phyloP scores from a whole-genome alignment of 2,329 filamentous ascomycete genomes.

The Aureobasidium sp. region DNA sequence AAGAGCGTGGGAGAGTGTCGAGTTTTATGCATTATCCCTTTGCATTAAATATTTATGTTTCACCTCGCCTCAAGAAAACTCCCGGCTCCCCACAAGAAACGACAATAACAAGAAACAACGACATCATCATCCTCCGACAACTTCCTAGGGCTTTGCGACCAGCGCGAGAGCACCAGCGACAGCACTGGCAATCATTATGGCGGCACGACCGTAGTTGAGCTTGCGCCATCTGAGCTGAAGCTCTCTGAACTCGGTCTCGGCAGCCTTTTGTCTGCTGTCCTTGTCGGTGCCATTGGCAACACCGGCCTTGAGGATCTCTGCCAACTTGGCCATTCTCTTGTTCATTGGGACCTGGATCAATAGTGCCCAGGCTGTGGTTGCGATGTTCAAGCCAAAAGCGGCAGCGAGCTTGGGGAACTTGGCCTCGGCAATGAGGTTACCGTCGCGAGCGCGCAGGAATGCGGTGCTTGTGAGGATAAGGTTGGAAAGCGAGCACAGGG shows the following conservation, averaged over 20 bases:
- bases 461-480: conserved; percentile 22
- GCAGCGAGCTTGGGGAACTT: conserved; percentile 23
- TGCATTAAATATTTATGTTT: conserved; percentile 6
- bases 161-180: conserved; percentile 13
- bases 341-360: conserved; percentile 28
- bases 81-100: conserved; percentile 7
- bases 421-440: conserved; percentile 17
- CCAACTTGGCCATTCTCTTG: conserved; percentile 23
- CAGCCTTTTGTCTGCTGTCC: conserved; percentile 17
- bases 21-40: not conserved
- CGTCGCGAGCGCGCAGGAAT: conserved; percentile 25
- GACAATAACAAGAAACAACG: not conserved
- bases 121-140: not conserved
- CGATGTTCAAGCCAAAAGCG: conserved; percentile 22
- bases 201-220: conserved; percentile 23
- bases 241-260: conserved; percentile 24
- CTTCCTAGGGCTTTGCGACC: conserved; percentile 11
- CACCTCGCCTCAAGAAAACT: not conserved
- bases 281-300: conserved; percentile 20
- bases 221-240: conserved; percentile 25
- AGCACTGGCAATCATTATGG: conserved; percentile 21
- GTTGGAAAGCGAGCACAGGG: conserved; percentile 25
- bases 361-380: conserved; percentile 26
- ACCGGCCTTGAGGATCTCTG: conserved; percentile 20
- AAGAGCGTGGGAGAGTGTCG: not conserved